A percentile compares a stretch with the other conserved stretches of the same genome.
Conservation (phyloP, 225 moss, liverwort and hornwort genomes). For the Thuidium tamariscinum region DNA sequence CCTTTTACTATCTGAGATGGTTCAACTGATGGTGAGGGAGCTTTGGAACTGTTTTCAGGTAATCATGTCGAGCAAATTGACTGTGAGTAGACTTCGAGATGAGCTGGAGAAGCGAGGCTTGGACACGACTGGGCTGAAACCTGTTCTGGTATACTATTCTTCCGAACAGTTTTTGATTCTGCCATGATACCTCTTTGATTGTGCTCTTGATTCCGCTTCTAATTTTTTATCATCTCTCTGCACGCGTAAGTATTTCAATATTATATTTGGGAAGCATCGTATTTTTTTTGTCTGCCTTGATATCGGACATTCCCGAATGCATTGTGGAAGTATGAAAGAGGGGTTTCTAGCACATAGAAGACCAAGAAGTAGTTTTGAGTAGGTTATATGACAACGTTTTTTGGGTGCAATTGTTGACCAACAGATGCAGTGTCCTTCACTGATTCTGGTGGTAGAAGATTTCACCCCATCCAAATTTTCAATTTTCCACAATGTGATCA, state of each 20-base stretch:
- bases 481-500: background rate
- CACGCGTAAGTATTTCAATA: background rate
- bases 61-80: conserved; percentile 60
- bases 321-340: background rate
- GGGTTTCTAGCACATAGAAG: background rate
- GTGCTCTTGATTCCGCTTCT: background rate
- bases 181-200: background rate
- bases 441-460: background rate
- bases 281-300: background rate
- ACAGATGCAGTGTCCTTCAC: background rate
- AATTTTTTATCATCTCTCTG: background rate
- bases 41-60: conserved; percentile 1
- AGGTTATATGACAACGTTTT: background rate
- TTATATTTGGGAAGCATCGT: background rate
- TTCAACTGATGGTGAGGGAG: background rate
- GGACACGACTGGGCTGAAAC: conserved; percentile 65
- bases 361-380: background rate
- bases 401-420: background rate
- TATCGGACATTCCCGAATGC: background rate
- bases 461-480: background rate
- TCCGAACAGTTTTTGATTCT: background rate
- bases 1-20: background rate
- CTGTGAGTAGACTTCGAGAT: conserved; percentile 50
- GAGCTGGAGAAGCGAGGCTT: conserved; percentile 65
- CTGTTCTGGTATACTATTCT: conserved; percentile 40